Percentiles rank a stretch among this genome's conserved stretches.
Evolutionary conservation across 345 rosid species (phyloP).

Genomic region (Euphorbia lathyris): DNA sequence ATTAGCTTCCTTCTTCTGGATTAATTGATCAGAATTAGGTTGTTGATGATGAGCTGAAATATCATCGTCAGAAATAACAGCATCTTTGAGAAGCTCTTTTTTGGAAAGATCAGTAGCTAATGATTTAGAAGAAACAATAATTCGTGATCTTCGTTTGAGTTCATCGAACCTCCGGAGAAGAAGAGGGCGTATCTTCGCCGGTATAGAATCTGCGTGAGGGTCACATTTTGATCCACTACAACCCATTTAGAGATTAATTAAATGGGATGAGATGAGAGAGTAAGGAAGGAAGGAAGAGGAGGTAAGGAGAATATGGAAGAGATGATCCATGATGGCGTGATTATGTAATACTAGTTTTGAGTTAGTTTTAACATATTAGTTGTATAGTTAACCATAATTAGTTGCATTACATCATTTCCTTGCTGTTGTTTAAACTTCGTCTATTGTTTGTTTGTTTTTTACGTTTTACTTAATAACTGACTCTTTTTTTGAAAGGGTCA

Average conservation of each 20-base stretch:
- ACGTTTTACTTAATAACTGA: no score
- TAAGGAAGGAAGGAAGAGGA: background rate
- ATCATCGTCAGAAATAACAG: slow-evolving; percentile 11
- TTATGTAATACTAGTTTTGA: background rate
- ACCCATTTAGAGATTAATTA: slow-evolving; percentile 19
- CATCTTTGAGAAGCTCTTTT: slow-evolving; percentile 29
- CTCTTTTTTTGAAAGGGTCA: slow-evolving; percentile 11
- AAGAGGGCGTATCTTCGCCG: slow-evolving; percentile 19
- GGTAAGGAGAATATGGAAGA: background rate
- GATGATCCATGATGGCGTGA: background rate
- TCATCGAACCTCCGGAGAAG: slow-evolving; percentile 20
- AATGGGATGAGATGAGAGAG: background rate
- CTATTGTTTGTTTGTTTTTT: no score
- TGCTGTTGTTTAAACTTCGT: no score
- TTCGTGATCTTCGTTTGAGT: slow-evolving; percentile 9
- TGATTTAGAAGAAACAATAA: background rate
- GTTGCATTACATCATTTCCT: no score
- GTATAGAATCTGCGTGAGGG: background rate
- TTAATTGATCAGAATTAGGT: no score
- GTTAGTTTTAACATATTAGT: background rate
- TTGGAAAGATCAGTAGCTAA: slow-evolving; percentile 7
- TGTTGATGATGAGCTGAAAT: background rate
- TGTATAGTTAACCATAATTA: background rate
- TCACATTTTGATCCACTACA: slow-evolving; percentile 24
- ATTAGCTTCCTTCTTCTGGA: background rate